These are phyloP conservation scores for Colletotrichum trifolii DNA, from an alignment of 2,329 filamentous ascomycete species.

Conservation along the genomic window DNA sequence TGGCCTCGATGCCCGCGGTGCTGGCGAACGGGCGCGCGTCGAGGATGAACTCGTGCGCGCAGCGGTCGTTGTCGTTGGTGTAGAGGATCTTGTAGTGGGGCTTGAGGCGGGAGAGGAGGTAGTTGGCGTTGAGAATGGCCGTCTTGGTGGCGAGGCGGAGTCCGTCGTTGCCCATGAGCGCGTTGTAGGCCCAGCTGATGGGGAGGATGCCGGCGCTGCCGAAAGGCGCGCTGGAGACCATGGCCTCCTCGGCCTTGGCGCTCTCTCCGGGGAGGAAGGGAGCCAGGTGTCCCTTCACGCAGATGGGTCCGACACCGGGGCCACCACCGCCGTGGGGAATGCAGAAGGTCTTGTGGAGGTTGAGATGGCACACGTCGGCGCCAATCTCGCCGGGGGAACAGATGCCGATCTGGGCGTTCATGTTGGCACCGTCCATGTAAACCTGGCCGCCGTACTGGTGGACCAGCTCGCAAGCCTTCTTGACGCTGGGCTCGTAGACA, in stretches of 20 bases:
- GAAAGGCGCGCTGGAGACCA: constrained; percentile 84
- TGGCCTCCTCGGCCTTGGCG: constrained; percentile 54
- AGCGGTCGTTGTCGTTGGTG: constrained; percentile 87
- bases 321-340: constrained; percentile 96
- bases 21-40: constrained; percentile 89
- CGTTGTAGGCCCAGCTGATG: constrained; percentile 95
- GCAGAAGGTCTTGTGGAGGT: constrained; percentile 98
- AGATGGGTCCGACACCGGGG: constrained; percentile 92
- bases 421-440: constrained; percentile 99
- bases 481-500: constrained; percentile 91
- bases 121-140: constrained; percentile 96
- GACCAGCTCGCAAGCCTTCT: constrained; percentile 85
- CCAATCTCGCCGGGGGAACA: constrained; percentile 96
- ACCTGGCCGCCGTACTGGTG: constrained; percentile 91
- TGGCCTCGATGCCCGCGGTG: constrained; percentile 84
- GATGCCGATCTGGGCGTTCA: constrained; percentile 97
- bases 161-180: constrained; percentile 87
- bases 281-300: constrained; percentile 84
- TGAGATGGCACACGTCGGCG: constrained; percentile 95
- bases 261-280: constrained; percentile 75
- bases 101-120: constrained; percentile 88
- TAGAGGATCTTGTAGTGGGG: constrained; percentile 93
- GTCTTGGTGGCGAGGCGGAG: constrained; percentile 91
- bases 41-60: constrained; percentile 97
- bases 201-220: constrained; percentile 92